Evolutionary conservation across 352 stramenopile species (phyloP).

Genomic region (Pythium phragmitis): DNA sequence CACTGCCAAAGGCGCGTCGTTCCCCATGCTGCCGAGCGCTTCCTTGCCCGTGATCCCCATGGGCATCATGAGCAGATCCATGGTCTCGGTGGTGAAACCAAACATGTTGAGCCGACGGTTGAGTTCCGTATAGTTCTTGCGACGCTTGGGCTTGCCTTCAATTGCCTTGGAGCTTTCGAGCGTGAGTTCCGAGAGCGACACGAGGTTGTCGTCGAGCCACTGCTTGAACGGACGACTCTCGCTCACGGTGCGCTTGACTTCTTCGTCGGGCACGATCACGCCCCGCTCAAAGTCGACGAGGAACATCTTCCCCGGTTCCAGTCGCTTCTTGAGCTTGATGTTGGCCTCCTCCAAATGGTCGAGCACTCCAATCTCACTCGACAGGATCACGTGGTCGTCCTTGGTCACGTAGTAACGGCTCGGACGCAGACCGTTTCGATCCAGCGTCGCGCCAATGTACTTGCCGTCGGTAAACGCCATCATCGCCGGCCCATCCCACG

Average conservation of each 20-base stretch:
- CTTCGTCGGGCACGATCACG: slow-evolving; percentile 93
- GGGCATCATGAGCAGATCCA: slow-evolving; percentile 94
- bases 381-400: slow-evolving; percentile 94
- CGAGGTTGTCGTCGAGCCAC: slow-evolving; percentile 91
- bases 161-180: slow-evolving; percentile 22
- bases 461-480: slow-evolving; percentile 96
- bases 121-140: slow-evolving; percentile 53
- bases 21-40: slow-evolving; percentile 94
- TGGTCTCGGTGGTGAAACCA: slow-evolving; percentile 94
- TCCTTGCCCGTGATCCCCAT: slow-evolving; percentile 95
- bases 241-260: slow-evolving; percentile 94
- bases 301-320: slow-evolving; percentile 98
- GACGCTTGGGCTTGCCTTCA: slow-evolving; percentile 26
- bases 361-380: slow-evolving; percentile 94
- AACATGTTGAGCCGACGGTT: slow-evolving; percentile 95
- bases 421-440: slow-evolving; percentile 95
- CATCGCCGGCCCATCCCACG: slow-evolving; percentile 98
- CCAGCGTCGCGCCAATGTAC: slow-evolving; percentile 96
- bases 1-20: slow-evolving; percentile 93
- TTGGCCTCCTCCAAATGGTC: slow-evolving; percentile 88
- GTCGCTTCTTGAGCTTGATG: slow-evolving; percentile 93
- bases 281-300: slow-evolving; percentile 95
- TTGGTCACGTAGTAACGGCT: slow-evolving; percentile 97
- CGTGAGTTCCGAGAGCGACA: slow-evolving; percentile 84
- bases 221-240: slow-evolving; percentile 87